phyloP scores from a whole-genome alignment of 129 eudicot species.

The Arctium lappa region DNA sequence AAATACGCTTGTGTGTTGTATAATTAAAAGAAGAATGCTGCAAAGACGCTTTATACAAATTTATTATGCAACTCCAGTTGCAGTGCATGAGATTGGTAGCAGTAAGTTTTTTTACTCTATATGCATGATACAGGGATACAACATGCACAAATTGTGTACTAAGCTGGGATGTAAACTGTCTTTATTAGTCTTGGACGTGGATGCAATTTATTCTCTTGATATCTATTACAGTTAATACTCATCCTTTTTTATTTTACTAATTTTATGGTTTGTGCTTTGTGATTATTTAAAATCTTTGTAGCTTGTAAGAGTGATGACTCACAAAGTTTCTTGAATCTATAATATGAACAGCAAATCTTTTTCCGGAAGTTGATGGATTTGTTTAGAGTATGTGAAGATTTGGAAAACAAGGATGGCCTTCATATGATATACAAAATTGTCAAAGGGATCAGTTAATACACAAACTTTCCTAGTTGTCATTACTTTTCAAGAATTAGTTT shows the following conservation, averaged over 20 bases:
- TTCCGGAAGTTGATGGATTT: constrained; percentile 79
- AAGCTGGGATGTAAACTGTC: no score
- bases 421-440: constrained; percentile 76
- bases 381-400: constrained; percentile 78
- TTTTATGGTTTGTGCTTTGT: neutral
- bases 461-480: constrained; percentile 1
- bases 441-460: constrained; percentile 75
- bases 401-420: constrained; percentile 74
- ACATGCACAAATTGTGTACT: no score
- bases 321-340: constrained; percentile 10
- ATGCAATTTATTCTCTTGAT: neutral
- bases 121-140: no score
- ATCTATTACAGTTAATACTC: neutral
- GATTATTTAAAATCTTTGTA: constrained; percentile 1
- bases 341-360: constrained; percentile 63
- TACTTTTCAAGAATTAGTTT: neutral
- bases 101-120: no score
- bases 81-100: no score
- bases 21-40: no score
- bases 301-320: constrained; percentile 11
- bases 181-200: no score
- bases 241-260: neutral
- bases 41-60: no score
- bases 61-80: no score
- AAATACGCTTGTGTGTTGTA: no score